Conservation (phyloP, 2,329 filamentous ascomycete species). For the Ceratocystis ficicola region DNA sequence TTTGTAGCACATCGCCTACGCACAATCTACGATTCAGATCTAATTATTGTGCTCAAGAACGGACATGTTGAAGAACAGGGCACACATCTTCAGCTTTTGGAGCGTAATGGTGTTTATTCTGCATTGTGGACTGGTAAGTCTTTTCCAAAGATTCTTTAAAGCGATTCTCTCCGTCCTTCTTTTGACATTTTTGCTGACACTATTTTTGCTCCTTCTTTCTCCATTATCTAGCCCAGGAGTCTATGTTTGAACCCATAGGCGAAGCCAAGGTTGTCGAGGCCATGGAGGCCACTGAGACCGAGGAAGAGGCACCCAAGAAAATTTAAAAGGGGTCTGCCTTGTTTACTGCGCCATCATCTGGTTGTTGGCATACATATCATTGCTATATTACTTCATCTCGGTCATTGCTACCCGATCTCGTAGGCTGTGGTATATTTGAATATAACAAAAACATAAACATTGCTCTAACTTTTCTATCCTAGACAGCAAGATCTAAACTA, state of each 20-base stretch:
- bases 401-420: not conserved
- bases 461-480: not conserved
- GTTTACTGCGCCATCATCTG: not conserved
- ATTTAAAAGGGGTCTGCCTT: not conserved
- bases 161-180: not conserved
- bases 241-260: conserved; percentile 32
- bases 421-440: not conserved
- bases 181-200: not conserved
- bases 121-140: conserved; percentile 78
- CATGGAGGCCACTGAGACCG: not conserved
- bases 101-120: conserved; percentile 66
- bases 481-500: not conserved
- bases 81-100: conserved; percentile 73
- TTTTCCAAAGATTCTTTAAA: not conserved
- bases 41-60: conserved; percentile 80
- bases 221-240: conserved; percentile 45
- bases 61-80: conserved; percentile 81
- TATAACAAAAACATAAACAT: conserved; percentile 1
- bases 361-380: not conserved
- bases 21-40: conserved; percentile 85
- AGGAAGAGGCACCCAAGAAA: conserved; percentile 15
- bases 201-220: conserved; percentile 21
- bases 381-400: not conserved
- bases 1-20: conserved; percentile 87
- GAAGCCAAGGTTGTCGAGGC: conserved; percentile 2